phyloP scores from a whole-genome alignment of 495 filamentous ascomycete genomes.

The Neurospora tetrasperma region DNA sequence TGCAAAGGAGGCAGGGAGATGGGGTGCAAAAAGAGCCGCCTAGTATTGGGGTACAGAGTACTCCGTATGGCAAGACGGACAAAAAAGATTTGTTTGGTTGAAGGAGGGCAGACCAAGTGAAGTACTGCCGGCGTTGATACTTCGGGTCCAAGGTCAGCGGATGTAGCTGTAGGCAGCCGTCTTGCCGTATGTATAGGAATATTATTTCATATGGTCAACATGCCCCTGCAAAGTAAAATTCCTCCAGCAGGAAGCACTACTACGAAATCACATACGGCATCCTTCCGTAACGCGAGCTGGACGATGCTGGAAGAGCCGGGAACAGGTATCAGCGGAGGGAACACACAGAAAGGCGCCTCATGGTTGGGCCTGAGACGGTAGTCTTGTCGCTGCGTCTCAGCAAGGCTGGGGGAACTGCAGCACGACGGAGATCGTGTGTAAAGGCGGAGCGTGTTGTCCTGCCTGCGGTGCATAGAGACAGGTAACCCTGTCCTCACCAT shows the following conservation, averaged over 20 bases:
- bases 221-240: neutral
- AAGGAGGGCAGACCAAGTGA: neutral
- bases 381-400: neutral
- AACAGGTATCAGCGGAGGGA: neutral
- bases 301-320: neutral
- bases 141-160: neutral
- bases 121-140: neutral
- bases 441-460: neutral
- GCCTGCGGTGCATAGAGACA: neutral
- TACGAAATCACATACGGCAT: neutral
- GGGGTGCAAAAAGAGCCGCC: neutral
- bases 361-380: neutral
- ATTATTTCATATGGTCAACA: neutral
- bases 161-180: neutral
- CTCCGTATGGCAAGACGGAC: neutral
- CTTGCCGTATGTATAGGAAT: neutral
- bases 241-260: neutral
- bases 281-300: neutral
- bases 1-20: neutral
- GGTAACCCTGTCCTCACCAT: neutral
- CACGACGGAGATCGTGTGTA: neutral
- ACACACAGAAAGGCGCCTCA: neutral
- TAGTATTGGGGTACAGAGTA: neutral
- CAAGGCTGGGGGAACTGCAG: neutral
- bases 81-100: neutral